A percentile compares a stretch with the other conserved stretches of the same genome.
phyloP scores from a whole-genome alignment of 495 filamentous ascomycete species.

The Penicillium lagena region DNA sequence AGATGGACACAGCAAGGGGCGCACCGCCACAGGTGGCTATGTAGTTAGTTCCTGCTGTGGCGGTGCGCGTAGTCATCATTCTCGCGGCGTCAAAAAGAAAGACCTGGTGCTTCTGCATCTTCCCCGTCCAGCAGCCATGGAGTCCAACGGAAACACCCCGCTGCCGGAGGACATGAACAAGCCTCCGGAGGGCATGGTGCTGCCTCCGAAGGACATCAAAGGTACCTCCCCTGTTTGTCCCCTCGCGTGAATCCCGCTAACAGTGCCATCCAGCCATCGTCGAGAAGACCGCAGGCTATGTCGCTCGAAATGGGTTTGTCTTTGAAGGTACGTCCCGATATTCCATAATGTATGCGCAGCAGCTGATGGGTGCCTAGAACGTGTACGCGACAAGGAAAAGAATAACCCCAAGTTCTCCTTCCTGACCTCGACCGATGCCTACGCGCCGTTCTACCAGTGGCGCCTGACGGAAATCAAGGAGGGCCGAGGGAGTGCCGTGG shows the following conservation, averaged over 20 bases:
- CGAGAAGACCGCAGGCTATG: constrained; percentile 95
- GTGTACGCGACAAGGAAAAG: constrained; percentile 79
- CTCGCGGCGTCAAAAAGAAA: not conserved
- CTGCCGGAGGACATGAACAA: constrained; percentile 55
- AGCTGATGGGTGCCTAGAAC: constrained; percentile 40
- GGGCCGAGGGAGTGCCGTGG: constrained; percentile 72
- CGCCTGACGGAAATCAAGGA: constrained; percentile 76
- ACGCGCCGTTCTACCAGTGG: constrained; percentile 86
- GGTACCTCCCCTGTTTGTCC: constrained; percentile 30
- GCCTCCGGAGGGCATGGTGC: constrained; percentile 73
- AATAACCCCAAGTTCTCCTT: constrained; percentile 91
- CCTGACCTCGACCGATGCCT: constrained; percentile 72
- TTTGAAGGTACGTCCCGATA: constrained; percentile 61
- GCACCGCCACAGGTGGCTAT: constrained; percentile 2
- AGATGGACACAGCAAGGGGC: too few relatives aligned
- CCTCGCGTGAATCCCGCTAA: constrained; percentile 20
- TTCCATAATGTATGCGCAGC: not conserved
- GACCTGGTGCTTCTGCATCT: constrained; percentile 3
- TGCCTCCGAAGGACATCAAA: constrained; percentile 79
- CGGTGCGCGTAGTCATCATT: not conserved
- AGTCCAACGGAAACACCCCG: constrained; percentile 51
- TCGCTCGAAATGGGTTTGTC: constrained; percentile 68
- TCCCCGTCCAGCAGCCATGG: constrained; percentile 25
- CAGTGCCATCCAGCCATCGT: constrained; percentile 50
- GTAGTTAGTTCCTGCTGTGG: not conserved